Conservation (phyloP, 306 rosid genomes). For the Pterocarpus santalinus region DNA sequence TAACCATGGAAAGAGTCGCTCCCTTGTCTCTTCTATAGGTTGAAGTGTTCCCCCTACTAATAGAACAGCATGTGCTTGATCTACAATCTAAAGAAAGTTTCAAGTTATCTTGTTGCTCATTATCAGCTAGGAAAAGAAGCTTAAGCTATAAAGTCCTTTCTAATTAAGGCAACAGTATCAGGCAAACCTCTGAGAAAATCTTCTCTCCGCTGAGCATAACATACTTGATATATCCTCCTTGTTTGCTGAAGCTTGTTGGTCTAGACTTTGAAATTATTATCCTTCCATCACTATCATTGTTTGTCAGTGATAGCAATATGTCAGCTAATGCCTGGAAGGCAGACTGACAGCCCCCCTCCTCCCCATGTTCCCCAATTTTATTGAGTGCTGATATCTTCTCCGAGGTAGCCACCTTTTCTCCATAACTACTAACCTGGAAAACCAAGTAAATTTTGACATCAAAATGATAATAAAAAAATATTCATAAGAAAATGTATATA, state of each 20-base stretch:
- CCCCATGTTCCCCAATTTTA: slow-evolving; percentile 45
- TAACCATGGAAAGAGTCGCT: slow-evolving; percentile 86
- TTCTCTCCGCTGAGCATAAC: slow-evolving; percentile 93
- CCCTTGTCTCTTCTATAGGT: slow-evolving; percentile 94
- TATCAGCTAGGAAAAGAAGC: slow-evolving; percentile 22
- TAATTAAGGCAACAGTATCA: slow-evolving; percentile 38
- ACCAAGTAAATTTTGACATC: slow-evolving; percentile 40
- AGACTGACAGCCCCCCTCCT: slow-evolving; percentile 79
- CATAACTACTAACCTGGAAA: slow-evolving; percentile 85
- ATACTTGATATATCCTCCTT: slow-evolving; percentile 79
- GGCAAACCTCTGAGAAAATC: slow-evolving; percentile 89
- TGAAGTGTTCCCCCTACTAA: slow-evolving; percentile 95
- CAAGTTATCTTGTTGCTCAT: slow-evolving; percentile 45
- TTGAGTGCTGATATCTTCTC: slow-evolving; percentile 49
- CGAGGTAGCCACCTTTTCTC: slow-evolving; percentile 64
- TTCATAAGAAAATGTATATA: slow-evolving; percentile 29
- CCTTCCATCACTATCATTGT: slow-evolving; percentile 84
- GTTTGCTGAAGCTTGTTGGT: slow-evolving; percentile 54
- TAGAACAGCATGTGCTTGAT: slow-evolving; percentile 87
- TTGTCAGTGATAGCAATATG: slow-evolving; percentile 76
- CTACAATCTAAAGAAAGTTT: slow-evolving; percentile 69
- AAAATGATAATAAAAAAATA: slow-evolving; percentile 24
- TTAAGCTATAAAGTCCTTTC: slow-evolving; percentile 18
- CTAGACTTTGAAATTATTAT: slow-evolving; percentile 78
- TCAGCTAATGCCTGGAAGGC: slow-evolving; percentile 81